Evolutionary conservation across 805 yeast genomes (phyloP).

Genomic region (Myxozyma mucilagina): DNA sequence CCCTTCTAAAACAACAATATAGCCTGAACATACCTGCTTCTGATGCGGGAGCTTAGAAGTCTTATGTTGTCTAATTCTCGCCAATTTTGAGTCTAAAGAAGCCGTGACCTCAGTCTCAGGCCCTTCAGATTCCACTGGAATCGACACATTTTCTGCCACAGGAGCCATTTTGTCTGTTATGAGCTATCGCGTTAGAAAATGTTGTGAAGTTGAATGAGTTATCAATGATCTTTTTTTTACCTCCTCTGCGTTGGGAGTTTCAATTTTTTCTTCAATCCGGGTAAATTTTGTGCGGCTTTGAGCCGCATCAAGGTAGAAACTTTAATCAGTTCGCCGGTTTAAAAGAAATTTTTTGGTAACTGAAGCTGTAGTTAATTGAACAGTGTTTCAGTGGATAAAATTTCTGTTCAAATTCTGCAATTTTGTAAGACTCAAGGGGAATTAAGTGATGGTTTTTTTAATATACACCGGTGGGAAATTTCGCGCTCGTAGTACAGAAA

Average conservation of each 20-base stretch:
- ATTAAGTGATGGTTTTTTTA: too few relatives aligned
- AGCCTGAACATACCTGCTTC: slow-evolving; percentile 53
- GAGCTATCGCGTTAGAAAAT: not conserved
- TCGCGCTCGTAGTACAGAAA: too few relatives aligned
- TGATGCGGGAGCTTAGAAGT: slow-evolving; percentile 84
- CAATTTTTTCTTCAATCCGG: not conserved
- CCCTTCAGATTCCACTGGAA: not conserved
- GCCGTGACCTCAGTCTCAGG: not conserved
- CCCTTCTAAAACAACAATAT: not conserved
- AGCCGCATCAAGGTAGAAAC: not conserved
- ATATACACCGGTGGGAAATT: too few relatives aligned
- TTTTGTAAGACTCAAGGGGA: too few relatives aligned
- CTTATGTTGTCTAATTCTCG: slow-evolving; percentile 68
- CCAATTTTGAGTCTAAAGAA: slow-evolving; percentile 58
- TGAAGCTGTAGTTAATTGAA: too few relatives aligned
- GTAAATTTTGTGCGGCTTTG: slow-evolving; percentile 4
- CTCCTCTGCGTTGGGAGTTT: slow-evolving; percentile 5
- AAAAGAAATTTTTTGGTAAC: too few relatives aligned
- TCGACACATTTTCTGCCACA: not conserved
- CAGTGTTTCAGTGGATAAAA: too few relatives aligned
- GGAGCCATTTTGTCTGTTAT: slow-evolving; percentile 7
- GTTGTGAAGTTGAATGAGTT: not conserved
- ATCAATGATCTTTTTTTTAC: not conserved
- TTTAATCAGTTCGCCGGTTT: not conserved
- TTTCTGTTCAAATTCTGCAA: too few relatives aligned